Conservation (phyloP, 2,329 filamentous ascomycete species). For the Trichoderma breve region DNA sequence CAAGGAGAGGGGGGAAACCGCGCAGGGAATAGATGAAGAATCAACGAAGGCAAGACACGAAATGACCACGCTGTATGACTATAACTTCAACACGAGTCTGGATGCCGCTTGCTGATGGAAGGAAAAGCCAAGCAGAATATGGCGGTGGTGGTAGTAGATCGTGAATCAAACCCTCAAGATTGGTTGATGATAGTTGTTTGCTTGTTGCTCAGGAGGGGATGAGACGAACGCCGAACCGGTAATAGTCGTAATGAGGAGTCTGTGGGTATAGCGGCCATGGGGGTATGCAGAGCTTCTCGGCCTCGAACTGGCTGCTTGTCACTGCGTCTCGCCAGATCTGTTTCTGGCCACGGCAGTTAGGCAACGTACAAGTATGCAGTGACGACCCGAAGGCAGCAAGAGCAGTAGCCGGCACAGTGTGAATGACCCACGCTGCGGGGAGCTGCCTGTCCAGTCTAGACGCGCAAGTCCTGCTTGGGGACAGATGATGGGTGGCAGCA, state of each 20-base stretch:
- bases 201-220: slow-evolving; percentile 1
- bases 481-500: slow-evolving; percentile 11
- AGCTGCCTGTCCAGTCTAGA: slow-evolving; percentile 18
- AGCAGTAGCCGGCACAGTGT: slow-evolving; percentile 2
- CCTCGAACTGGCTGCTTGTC: slow-evolving; percentile 1
- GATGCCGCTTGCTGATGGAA: not conserved
- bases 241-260: slow-evolving; percentile 4
- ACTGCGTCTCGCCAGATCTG: slow-evolving; percentile 5
- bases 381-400: not conserved
- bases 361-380: slow-evolving; percentile 9
- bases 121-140: not conserved
- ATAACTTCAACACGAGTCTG: not conserved
- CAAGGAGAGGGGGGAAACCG: not conserved
- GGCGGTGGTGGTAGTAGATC: not conserved
- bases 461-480: slow-evolving; percentile 5
- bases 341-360: slow-evolving; percentile 1
- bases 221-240: not conserved
- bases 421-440: slow-evolving; percentile 19
- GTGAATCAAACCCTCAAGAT: not conserved
- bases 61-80: not conserved
- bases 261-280: not conserved
- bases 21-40: not conserved
- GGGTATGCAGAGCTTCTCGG: not conserved
- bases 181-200: not conserved
- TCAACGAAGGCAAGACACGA: not conserved